Conservation (phyloP, 805 yeast species). For the Myxozyma geophila region DNA sequence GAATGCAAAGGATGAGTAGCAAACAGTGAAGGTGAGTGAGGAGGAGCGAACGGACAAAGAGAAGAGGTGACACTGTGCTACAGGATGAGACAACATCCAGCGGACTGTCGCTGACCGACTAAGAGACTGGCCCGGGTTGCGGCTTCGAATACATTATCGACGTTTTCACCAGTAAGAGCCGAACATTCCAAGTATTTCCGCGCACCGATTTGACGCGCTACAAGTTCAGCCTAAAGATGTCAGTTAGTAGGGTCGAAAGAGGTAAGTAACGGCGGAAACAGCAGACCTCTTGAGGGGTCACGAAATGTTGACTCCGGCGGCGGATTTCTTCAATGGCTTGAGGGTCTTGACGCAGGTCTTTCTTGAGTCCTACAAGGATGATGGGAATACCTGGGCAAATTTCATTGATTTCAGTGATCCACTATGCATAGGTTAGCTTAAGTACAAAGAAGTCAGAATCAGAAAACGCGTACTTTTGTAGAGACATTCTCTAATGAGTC, state of each 20-base stretch:
- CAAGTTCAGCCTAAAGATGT: slow-evolving; percentile 61
- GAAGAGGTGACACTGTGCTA: slow-evolving; percentile 16
- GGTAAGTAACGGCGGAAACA: too few relatives aligned
- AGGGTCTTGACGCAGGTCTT: slow-evolving; percentile 65
- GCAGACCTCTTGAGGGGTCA: slow-evolving; percentile 40
- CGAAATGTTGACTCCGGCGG: slow-evolving; percentile 57
- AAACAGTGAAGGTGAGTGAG: not conserved
- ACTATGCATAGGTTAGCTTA: slow-evolving; percentile 43
- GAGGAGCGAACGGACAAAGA: not conserved
- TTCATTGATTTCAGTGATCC: slow-evolving; percentile 82
- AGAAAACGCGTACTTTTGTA: slow-evolving; percentile 51
- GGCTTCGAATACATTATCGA: slow-evolving; percentile 88
- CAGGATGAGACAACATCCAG: slow-evolving; percentile 51
- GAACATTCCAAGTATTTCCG: slow-evolving; percentile 84
- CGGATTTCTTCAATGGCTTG: slow-evolving; percentile 45
- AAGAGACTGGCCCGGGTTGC: slow-evolving; percentile 85
- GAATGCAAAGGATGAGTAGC: not conserved
- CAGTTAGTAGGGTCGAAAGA: too few relatives aligned
- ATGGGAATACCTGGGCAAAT: slow-evolving; percentile 83
- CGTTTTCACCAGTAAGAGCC: slow-evolving; percentile 92
- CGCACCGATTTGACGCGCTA: slow-evolving; percentile 81
- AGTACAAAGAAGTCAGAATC: not conserved
- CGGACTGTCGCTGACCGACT: slow-evolving; percentile 53
- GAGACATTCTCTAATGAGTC: slow-evolving; percentile 84
- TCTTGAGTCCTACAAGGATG: slow-evolving; percentile 80